Evolutionary conservation across 2,329 filamentous ascomycete species (phyloP).

Genomic region (Phialophora verrucosa): DNA sequence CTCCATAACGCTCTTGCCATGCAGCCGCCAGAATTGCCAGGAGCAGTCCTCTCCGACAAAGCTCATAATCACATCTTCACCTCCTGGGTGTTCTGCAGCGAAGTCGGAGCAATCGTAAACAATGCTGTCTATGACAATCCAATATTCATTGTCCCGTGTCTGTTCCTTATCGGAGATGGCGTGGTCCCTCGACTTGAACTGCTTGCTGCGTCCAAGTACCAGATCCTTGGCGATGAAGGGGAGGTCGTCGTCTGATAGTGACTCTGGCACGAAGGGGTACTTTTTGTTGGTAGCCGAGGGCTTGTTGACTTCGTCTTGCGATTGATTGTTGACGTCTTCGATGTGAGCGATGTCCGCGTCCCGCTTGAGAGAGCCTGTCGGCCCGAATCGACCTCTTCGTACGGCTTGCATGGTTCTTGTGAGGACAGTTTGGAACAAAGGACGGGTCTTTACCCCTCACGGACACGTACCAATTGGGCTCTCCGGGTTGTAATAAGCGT

Average conservation of each 20-base stretch:
- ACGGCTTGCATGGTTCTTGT: constrained; percentile 7
- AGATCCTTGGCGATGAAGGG: constrained; percentile 35
- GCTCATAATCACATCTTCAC: constrained; percentile 41
- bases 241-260: constrained; percentile 26
- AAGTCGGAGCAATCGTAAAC: constrained; percentile 44
- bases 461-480: constrained; percentile 1
- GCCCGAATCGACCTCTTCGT: constrained; percentile 18
- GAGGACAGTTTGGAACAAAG: not conserved
- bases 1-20: constrained; percentile 34
- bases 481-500: not conserved
- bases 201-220: constrained; percentile 18
- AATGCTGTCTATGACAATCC: constrained; percentile 44
- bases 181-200: constrained; percentile 4
- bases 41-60: constrained; percentile 44
- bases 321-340: not conserved
- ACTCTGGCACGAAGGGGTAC: constrained; percentile 18
- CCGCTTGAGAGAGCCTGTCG: constrained; percentile 7
- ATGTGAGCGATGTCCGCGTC: constrained; percentile 7
- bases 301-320: not conserved
- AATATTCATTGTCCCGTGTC: constrained; percentile 8
- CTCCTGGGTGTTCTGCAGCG: constrained; percentile 42
- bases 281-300: constrained; percentile 2
- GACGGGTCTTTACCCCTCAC: constrained; percentile 3
- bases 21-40: constrained; percentile 45
- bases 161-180: constrained; percentile 3